Percentiles rank a stretch among this genome's conserved stretches.
phyloP scores from a whole-genome alignment of 164 flowering plant species.

The Cinnamomum chago region DNA sequence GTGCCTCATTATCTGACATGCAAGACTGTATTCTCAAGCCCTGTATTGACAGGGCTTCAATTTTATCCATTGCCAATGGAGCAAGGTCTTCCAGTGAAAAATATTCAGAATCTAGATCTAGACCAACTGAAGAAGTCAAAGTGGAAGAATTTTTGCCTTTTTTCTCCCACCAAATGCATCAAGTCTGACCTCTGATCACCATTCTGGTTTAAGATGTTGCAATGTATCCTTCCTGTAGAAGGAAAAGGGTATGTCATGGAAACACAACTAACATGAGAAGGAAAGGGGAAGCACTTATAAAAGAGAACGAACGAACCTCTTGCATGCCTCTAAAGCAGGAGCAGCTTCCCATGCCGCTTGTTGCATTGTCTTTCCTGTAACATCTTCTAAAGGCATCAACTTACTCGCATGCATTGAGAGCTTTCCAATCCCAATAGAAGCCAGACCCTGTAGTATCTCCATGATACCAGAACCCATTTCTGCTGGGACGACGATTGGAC shows the following conservation, averaged over 20 bases:
- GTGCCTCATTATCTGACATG: conserved; percentile 73
- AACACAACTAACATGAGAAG: too few relatives aligned
- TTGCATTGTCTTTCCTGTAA: conserved; percentile 80
- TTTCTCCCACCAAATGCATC: conserved; percentile 21
- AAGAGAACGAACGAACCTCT: conserved; percentile 36
- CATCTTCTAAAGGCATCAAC: conserved; percentile 90
- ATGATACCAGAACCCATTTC: conserved; percentile 89
- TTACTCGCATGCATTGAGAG: conserved; percentile 85
- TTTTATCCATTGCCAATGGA: conserved; percentile 88
- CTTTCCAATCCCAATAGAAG: conserved; percentile 84
- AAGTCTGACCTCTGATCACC: conserved; percentile 22
- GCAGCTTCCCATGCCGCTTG: conserved; percentile 81
- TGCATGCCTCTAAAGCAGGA: conserved; percentile 45
- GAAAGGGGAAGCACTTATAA: too few relatives aligned
- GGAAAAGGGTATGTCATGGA: neutral
- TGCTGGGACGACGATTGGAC: conserved; percentile 92
- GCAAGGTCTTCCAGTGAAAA: conserved; percentile 88
- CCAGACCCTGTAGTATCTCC: conserved; percentile 79
- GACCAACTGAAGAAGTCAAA: conserved; percentile 22
- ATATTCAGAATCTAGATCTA: conserved; percentile 46
- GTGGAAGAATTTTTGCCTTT: conserved; percentile 30
- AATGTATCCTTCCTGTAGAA: conserved; percentile 31
- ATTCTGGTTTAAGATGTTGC: conserved; percentile 19
- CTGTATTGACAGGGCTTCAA: conserved; percentile 89
- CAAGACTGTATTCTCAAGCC: conserved; percentile 92